Percentiles rank a stretch among this genome's conserved stretches.
These are phyloP conservation scores for Talaromyces pinophilus DNA, from an alignment of 2,329 filamentous ascomycete genomes.

Conservation along the genomic window DNA sequence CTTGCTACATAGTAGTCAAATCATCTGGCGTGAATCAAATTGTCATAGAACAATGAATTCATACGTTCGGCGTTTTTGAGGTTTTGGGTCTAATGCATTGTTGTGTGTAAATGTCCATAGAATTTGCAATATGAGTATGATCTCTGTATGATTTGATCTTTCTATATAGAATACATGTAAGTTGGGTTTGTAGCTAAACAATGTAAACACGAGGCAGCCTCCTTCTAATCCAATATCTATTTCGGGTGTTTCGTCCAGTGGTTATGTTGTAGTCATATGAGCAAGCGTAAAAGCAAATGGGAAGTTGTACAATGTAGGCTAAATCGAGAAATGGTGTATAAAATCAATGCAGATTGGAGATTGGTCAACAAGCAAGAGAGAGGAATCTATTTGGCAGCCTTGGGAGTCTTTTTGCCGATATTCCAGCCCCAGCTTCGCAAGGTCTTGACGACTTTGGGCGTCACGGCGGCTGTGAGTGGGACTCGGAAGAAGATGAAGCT, in stretches of 20 bases:
- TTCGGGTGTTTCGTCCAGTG: background rate
- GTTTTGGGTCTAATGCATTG: background rate
- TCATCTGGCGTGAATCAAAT: background rate
- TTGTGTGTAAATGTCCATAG: background rate
- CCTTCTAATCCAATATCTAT: conserved; percentile 2
- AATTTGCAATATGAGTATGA: background rate
- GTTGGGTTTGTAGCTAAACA: background rate
- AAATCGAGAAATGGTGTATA: background rate
- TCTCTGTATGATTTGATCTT: background rate
- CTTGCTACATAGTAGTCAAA: conserved; percentile 24
- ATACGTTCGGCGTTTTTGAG: background rate
- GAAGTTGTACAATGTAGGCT: background rate
- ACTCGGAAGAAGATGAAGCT: conserved; percentile 96
- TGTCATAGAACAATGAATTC: conserved; percentile 1
- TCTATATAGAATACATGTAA: conserved; percentile 6
- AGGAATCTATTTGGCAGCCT: conserved; percentile 25
- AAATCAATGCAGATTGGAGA: conserved; percentile 8
- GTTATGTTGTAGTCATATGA: background rate
- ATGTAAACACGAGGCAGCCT: background rate
- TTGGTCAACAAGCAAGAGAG: conserved; percentile 1
- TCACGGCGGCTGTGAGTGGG: conserved; percentile 83
- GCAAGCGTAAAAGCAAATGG: background rate
- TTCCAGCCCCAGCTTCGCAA: conserved; percentile 90
- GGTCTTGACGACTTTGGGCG: conserved; percentile 90
- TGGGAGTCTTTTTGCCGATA: conserved; percentile 73